Evolutionary conservation across 441 rosid genomes (phyloP).

Genomic region (Arabidopsis hybrid): DNA sequence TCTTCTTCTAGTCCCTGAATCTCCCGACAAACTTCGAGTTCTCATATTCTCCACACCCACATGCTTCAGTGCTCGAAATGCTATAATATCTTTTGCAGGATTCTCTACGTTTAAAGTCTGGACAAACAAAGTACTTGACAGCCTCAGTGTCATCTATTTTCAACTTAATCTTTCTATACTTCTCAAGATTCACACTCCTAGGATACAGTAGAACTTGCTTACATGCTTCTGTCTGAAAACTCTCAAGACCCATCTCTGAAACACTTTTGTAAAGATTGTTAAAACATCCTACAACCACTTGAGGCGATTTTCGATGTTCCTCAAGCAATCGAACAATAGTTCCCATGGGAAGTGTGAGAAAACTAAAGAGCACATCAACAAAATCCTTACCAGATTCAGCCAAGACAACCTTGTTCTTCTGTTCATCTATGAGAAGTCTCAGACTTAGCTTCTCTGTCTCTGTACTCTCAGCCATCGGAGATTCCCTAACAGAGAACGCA

Average conservation of each 20-base stretch:
- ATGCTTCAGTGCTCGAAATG: background rate
- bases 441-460: background rate
- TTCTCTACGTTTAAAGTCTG: background rate
- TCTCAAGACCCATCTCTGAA: background rate
- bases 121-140: conserved; percentile 18
- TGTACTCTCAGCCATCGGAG: background rate
- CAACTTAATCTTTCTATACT: conserved; percentile 21
- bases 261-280: conserved; percentile 26
- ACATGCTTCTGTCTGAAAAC: conserved; percentile 25
- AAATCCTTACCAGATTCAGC: conserved; percentile 25
- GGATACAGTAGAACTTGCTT: conserved; percentile 23
- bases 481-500: background rate
- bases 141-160: conserved; percentile 6
- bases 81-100: background rate
- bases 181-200: conserved; percentile 20
- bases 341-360: conserved; percentile 17
- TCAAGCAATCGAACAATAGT: conserved; percentile 5
- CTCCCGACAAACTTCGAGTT: background rate
- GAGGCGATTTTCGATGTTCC: conserved; percentile 8
- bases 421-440: conserved; percentile 10
- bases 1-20: background rate
- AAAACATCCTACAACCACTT: conserved; percentile 19
- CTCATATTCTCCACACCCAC: background rate
- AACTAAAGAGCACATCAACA: conserved; percentile 16
- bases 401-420: conserved; percentile 17